Conservation (phyloP, 2,329 filamentous ascomycete genomes). For the Penicillium palitans region DNA sequence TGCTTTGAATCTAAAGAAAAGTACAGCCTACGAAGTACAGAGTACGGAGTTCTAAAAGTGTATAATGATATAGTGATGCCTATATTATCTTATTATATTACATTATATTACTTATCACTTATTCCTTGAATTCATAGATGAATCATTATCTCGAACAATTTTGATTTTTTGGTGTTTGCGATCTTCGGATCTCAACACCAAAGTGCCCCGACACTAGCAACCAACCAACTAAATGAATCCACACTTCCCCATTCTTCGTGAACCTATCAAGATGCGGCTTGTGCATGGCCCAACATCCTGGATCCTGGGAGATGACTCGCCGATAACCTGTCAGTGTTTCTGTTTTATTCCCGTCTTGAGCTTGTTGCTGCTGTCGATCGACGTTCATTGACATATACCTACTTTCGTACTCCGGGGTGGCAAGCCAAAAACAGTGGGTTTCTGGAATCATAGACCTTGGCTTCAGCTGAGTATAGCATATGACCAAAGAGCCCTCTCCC, state of each 20-base stretch:
- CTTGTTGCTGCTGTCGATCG: slow-evolving; percentile 8
- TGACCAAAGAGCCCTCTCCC: slow-evolving; percentile 1
- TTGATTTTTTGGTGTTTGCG: slow-evolving; percentile 11
- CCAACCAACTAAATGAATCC: slow-evolving; percentile 18
- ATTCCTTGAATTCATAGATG: too few species aligned
- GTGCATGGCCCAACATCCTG: slow-evolving; percentile 27
- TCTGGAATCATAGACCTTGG: background rate
- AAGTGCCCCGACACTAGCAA: slow-evolving; percentile 23
- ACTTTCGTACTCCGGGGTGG: slow-evolving; percentile 14
- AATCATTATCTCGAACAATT: slow-evolving; percentile 5
- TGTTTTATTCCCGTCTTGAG: background rate
- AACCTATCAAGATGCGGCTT: slow-evolving; percentile 25
- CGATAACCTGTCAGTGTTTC: slow-evolving; percentile 12
- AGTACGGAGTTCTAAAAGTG: background rate
- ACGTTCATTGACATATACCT: slow-evolving; percentile 15
- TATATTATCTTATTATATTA: background rate
- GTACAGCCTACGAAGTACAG: background rate
- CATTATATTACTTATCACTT: background rate
- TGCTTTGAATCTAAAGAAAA: background rate
- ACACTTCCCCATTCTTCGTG: slow-evolving; percentile 4
- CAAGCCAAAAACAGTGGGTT: background rate
- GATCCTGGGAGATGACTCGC: slow-evolving; percentile 27
- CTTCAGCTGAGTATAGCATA: slow-evolving; percentile 13
- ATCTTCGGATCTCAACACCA: slow-evolving; percentile 25
- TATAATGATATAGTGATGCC: background rate